Base-by-base conservation (phyloP, 23 red algal genomes). In the Gracilaria gracilis region DNA sequence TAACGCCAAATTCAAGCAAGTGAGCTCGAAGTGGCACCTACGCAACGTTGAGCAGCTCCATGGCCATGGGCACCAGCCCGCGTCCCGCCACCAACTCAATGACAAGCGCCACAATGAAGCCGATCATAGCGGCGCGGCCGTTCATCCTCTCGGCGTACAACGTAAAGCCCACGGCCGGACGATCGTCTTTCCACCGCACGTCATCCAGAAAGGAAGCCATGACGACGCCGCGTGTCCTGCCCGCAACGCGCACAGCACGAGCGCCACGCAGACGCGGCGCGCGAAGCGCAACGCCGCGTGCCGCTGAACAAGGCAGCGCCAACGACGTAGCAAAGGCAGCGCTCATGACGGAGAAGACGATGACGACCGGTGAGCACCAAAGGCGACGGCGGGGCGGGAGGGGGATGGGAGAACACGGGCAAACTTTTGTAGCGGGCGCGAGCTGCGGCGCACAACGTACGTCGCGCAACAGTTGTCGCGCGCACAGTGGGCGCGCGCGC, bases 41-140 rank as follows among this genome's bases (percentile, higher is more conserved):
- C 21, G 39, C 72, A 32, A 13, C 35, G 40, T 25, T 1, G 1
- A 77, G 72, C 72, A 77, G 72, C 72, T 25, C 8, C 72, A 29
- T 23, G 42, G 46, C 40, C 39, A 77, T 8, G 31, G 72, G 40
- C 38, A 77, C 72, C 39, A 77, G 20, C 31, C 72, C 72, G 72
- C 72, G 72, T 8, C 54, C 53, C 7, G 2, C 32, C 35, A 32
- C 58, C 79, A 82, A 54, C 29, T 82, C 79, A 12, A 82, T 61
- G 54, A 61, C 25, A 34, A 82, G 12, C 14, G 54, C 53, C 35
- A 47, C 19, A 53, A 82, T 54, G 36, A 82, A 82, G 79, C 79
- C 79, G 14, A 82, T 6, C 79, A 82, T 82, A 34, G 79, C 79
- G 20, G 79, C 79, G 36, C 79, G 79, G 12, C 79, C 79, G 49